Evolutionary conservation across 495 filamentous ascomycete species (phyloP).

Genomic region (Daldinia concentrica): DNA sequence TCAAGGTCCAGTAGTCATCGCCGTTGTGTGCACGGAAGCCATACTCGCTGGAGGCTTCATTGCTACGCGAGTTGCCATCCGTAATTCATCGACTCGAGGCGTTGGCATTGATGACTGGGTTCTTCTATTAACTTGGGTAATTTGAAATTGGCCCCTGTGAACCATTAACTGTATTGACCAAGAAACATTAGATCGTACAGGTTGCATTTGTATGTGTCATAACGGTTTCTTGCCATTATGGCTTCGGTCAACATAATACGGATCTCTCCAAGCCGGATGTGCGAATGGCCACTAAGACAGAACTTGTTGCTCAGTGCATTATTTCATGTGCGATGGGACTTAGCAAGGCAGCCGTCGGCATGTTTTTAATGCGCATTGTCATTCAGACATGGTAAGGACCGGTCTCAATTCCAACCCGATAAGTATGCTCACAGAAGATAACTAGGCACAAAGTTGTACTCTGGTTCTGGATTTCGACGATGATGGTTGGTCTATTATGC

Average conservation of each 20-base stretch:
- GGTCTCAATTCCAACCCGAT: no score
- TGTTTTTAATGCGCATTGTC: slow-evolving; percentile 31
- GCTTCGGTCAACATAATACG: slow-evolving; percentile 32
- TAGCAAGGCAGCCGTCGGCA: slow-evolving; percentile 19
- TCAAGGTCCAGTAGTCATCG: slow-evolving; percentile 27
- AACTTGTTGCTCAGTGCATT: slow-evolving; percentile 11
- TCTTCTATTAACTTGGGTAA: slow-evolving; percentile 34
- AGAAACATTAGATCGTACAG: slow-evolving; percentile 12
- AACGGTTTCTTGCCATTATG: slow-evolving; percentile 27
- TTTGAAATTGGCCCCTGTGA: not conserved
- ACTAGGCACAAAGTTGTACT: slow-evolving; percentile 23
- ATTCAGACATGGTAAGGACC: slow-evolving; percentile 9
- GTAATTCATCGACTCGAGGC: slow-evolving; percentile 17
- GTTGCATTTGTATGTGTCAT: slow-evolving; percentile 14
- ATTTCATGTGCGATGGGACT: slow-evolving; percentile 24
- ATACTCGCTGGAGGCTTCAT: slow-evolving; percentile 26
- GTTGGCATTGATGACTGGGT: slow-evolving; percentile 37
- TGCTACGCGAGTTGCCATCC: slow-evolving; percentile 26
- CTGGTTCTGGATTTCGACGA: slow-evolving; percentile 32
- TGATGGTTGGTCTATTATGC: slow-evolving; percentile 20
- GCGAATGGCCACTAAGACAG: slow-evolving; percentile 16
- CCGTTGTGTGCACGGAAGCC: slow-evolving; percentile 21
- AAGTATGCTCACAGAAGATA: not conserved
- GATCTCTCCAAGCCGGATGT: slow-evolving; percentile 19
- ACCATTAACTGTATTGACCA: not conserved